These are phyloP conservation scores for Metarhizium guizhouense DNA, from an alignment of 2,329 filamentous ascomycete genomes.

Conservation along the genomic window DNA sequence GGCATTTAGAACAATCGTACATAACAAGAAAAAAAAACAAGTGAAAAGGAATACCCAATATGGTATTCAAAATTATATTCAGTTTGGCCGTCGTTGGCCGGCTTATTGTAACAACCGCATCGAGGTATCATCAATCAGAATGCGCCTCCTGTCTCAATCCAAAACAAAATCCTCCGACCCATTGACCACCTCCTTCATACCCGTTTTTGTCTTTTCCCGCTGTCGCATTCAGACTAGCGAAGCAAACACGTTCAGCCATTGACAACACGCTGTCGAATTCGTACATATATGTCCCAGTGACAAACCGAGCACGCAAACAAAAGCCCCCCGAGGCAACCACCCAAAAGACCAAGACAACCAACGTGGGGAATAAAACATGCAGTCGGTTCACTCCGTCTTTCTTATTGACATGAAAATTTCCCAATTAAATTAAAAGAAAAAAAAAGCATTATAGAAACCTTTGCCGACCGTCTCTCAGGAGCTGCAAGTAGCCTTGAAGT, in stretches of 20 bases:
- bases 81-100: conserved; percentile 6
- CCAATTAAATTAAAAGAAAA: not conserved
- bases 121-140: conserved; percentile 24
- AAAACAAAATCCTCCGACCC: not conserved
- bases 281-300: not conserved
- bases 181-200: not conserved
- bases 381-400: not conserved
- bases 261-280: not conserved
- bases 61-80: conserved; percentile 11
- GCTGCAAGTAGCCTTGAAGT: not conserved
- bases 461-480: not conserved
- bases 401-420: not conserved
- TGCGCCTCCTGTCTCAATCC: conserved; percentile 9
- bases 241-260: not conserved
- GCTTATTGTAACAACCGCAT: conserved; percentile 12
- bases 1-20: not conserved
- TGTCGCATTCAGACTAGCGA: not conserved
- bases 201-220: not conserved
- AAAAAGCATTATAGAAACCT: not conserved
- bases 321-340: not conserved
- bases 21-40: not conserved
- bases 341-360: not conserved
- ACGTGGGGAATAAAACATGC: not conserved
- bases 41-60: not conserved
- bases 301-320: not conserved